Conservation (phyloP, 345 rosid species). For the Triadica sebifera region DNA sequence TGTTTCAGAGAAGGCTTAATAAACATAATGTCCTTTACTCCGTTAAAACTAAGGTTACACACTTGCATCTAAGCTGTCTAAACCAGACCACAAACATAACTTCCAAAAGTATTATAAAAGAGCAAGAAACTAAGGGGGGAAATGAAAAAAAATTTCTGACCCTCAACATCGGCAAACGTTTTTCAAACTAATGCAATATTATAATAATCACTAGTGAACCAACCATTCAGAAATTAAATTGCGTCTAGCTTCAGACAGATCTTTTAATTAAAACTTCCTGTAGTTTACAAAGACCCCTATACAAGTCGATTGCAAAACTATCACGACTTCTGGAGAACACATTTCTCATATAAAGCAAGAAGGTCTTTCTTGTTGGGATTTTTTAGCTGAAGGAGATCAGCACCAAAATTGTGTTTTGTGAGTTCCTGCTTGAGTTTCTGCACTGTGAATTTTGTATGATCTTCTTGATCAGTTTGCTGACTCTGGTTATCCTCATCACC, state of each 20-base stretch:
- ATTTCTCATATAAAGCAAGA: constrained; percentile 71
- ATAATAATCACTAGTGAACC: background rate
- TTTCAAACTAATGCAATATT: background rate
- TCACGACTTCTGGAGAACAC: constrained; percentile 60
- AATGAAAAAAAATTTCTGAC: too few species aligned
- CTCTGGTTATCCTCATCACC: constrained; percentile 62
- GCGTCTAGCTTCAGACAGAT: constrained; percentile 2
- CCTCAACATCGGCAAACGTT: too few species aligned
- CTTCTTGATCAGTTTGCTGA: constrained; percentile 57
- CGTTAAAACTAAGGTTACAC: too few species aligned
- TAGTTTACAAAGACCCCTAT: constrained; percentile 29
- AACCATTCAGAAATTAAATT: background rate
- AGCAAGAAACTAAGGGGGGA: too few species aligned
- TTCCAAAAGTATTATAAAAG: too few species aligned
- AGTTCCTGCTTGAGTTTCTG: constrained; percentile 88
- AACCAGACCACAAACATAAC: too few species aligned
- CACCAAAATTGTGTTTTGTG: constrained; percentile 77
- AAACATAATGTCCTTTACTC: too few species aligned
- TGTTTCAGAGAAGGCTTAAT: too few species aligned
- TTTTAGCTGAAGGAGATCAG: constrained; percentile 66
- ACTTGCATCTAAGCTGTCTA: too few species aligned
- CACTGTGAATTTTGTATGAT: constrained; percentile 69
- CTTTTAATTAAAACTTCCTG: background rate
- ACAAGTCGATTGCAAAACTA: constrained; percentile 23
- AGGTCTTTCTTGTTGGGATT: constrained; percentile 81